Evolutionary conservation across 1,284 basidiomycete genomes (phyloP).

Genomic region (Trichosporon faecale): DNA sequence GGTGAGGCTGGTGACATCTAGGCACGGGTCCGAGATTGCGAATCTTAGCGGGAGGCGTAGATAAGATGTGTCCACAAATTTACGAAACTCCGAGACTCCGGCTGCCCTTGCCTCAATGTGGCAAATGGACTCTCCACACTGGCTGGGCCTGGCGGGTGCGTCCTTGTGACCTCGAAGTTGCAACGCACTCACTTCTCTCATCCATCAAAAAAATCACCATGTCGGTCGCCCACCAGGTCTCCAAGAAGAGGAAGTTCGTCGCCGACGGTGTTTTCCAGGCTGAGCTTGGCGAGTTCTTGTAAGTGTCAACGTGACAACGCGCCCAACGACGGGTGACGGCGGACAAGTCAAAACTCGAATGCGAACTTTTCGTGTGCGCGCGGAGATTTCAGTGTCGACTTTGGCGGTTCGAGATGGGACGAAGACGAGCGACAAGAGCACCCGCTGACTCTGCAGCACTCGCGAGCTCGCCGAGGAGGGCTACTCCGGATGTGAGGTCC

Average conservation of each 20-base stretch:
- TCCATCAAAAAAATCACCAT: slow-evolving; percentile 33
- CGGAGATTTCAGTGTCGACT: neutral
- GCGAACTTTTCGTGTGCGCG: neutral
- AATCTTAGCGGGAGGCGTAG: neutral
- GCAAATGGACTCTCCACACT: neutral
- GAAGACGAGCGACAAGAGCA: neutral
- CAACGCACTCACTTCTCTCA: slow-evolving; percentile 6
- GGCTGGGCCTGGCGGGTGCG: neutral
- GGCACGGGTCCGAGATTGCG: neutral
- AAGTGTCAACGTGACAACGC: slow-evolving; percentile 24
- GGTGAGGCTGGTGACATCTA: neutral
- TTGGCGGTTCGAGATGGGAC: neutral
- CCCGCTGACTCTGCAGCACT: slow-evolving; percentile 57
- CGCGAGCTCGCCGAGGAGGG: slow-evolving; percentile 99
- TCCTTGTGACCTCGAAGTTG: slow-evolving; percentile 7
- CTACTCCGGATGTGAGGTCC: slow-evolving; percentile 99
- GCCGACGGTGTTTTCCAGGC: slow-evolving; percentile 98
- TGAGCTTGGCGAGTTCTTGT: slow-evolving; percentile 95
- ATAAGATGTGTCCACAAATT: neutral
- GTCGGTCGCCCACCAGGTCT: slow-evolving; percentile 67
- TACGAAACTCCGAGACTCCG: slow-evolving; percentile 8
- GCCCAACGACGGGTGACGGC: neutral
- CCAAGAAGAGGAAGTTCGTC: slow-evolving; percentile 95
- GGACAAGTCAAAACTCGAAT: neutral
- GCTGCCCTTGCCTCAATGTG: neutral